Percentiles rank a stretch among this genome's conserved stretches.
These are phyloP conservation scores for Lasiosphaeria ovina DNA, from an alignment of 495 filamentous ascomycete species.

Conservation along the genomic window DNA sequence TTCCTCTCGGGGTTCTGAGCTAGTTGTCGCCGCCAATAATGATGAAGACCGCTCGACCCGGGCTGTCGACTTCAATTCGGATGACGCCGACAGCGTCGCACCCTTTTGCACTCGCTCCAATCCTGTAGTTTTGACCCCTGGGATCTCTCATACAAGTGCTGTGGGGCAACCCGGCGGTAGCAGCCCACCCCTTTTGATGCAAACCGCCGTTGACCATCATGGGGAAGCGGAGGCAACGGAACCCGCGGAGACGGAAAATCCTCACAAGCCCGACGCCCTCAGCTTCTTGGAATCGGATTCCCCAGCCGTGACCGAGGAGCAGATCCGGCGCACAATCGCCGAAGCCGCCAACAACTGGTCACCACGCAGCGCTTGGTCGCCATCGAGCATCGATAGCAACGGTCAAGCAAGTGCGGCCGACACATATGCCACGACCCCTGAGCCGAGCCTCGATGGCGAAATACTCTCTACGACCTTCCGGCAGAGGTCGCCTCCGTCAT, in stretches of 20 bases:
- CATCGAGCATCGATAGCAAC: conserved; percentile 37
- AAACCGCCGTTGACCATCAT: neutral
- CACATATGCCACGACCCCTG: conserved; percentile 47
- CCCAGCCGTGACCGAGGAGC: conserved; percentile 30
- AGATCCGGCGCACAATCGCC: conserved; percentile 29
- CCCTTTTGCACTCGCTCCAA: neutral
- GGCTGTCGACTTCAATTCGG: conserved; percentile 3
- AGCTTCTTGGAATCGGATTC: conserved; percentile 37
- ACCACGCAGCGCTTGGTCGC: conserved; percentile 33
- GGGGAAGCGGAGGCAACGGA: neutral
- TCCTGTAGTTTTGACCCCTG: neutral
- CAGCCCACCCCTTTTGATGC: conserved; percentile 1
- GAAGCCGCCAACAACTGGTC: conserved; percentile 29
- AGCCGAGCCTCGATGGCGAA: conserved; percentile 34
- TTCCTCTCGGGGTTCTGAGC: neutral
- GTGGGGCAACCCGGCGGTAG: neutral
- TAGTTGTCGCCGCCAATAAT: neutral
- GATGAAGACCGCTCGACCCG: neutral
- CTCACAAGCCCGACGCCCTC: conserved; percentile 25
- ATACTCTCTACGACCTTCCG: neutral
- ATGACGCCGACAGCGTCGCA: neutral
- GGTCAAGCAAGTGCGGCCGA: conserved; percentile 37
- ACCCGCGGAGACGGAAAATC: neutral
- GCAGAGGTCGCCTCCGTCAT: neutral
- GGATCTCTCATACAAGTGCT: neutral